These are phyloP conservation scores for Vitis hybrid DNA, from an alignment of 177 flowering plant species.

Conservation along the genomic window DNA sequence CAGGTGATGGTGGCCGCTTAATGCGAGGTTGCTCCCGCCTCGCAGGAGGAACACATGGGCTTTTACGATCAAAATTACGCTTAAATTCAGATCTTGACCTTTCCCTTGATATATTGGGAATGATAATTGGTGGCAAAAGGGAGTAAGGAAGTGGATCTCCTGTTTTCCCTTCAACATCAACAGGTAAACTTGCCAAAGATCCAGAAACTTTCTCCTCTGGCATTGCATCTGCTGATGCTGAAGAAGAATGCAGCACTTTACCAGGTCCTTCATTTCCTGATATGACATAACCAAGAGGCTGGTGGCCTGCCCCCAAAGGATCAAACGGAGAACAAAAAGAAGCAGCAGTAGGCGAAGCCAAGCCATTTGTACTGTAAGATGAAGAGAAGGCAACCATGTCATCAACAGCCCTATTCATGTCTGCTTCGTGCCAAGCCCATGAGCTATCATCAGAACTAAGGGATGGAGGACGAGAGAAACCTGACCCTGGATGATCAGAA, in stretches of 20 bases:
- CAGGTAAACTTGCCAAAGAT: constrained; percentile 50
- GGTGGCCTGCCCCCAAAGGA: constrained; percentile 68
- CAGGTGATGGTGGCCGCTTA: constrained; percentile 95
- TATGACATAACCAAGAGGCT: constrained; percentile 75
- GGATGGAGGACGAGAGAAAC: constrained; percentile 94
- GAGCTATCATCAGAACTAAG: constrained; percentile 97
- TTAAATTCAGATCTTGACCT: constrained; percentile 74
- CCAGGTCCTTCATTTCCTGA: constrained; percentile 67
- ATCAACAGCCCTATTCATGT: constrained; percentile 83
- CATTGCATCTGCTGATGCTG: constrained; percentile 47
- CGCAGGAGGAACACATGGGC: constrained; percentile 75
- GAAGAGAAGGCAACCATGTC: constrained; percentile 96
- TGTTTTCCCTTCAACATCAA: constrained; percentile 63
- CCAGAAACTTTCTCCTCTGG: constrained; percentile 65
- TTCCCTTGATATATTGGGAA: constrained; percentile 76
- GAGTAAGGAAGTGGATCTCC: constrained; percentile 77
- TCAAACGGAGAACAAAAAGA: constrained; percentile 93
- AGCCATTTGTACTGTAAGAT: constrained; percentile 83
- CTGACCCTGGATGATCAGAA: constrained; percentile 69
- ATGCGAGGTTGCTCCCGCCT: constrained; percentile 79
- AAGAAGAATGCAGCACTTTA: constrained; percentile 55
- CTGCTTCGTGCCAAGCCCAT: constrained; percentile 98
- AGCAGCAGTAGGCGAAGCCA: constrained; percentile 88
- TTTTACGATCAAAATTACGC: constrained; percentile 59
- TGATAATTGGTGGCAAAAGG: constrained; percentile 77